Percentiles rank a stretch among this genome's conserved stretches.
Conservation (phyloP, 2,329 filamentous ascomycete species). For the Colletotrichum kahawae region DNA sequence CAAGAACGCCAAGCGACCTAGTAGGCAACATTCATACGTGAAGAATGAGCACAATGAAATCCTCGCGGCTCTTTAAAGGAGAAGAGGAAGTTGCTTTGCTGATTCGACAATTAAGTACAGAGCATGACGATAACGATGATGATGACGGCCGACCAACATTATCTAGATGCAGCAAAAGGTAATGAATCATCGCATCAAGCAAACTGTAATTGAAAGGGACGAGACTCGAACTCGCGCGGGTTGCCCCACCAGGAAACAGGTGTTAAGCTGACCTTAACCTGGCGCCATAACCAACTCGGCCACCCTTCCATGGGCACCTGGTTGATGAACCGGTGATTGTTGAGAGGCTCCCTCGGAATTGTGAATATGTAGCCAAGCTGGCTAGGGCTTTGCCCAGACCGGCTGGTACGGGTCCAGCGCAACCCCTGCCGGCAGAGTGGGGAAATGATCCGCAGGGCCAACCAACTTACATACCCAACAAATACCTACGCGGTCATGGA, state of each 20-base stretch:
- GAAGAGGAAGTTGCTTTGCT: neutral
- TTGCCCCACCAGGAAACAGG: neutral
- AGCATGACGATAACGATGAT: neutral
- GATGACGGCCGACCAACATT: neutral
- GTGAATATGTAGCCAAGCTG: neutral
- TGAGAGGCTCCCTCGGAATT: accelerated
- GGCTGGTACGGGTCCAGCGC: neutral
- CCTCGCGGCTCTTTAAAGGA: too few relatives aligned
- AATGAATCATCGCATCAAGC: neutral
- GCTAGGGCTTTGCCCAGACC: neutral
- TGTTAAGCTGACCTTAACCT: conserved; percentile 3
- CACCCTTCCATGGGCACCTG: neutral
- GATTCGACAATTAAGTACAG: neutral
- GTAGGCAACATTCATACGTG: too few relatives aligned
- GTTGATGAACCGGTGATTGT: neutral
- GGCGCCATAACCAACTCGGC: conserved; percentile 1
- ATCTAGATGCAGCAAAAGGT: neutral
- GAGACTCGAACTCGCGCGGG: conserved; percentile 1
- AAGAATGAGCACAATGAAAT: neutral
- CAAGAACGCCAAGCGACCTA: too few relatives aligned
- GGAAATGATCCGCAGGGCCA: neutral
- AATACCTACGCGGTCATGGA: too few relatives aligned
- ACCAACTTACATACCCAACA: neutral
- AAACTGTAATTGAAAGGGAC: neutral
- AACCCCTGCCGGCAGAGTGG: neutral